phyloP scores from a whole-genome alignment of 495 filamentous ascomycete genomes.

The Penicillium crystallinum region DNA sequence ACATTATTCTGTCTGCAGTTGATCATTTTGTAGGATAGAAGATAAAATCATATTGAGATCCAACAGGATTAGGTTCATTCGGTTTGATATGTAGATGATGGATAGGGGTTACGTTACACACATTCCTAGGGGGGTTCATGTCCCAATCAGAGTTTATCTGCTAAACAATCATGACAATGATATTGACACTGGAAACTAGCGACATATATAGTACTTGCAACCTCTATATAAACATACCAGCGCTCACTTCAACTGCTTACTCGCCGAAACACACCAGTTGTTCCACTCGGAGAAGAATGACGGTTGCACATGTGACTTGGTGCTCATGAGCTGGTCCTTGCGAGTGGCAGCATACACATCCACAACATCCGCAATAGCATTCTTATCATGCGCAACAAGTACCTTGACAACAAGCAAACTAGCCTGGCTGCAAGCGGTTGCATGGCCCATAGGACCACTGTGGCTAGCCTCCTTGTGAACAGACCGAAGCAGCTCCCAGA shows the following conservation, averaged over 20 bases:
- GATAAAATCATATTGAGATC: too few relatives aligned
- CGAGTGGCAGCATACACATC: slow-evolving; percentile 55
- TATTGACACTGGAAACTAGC: background rate
- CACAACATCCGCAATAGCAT: slow-evolving; percentile 42
- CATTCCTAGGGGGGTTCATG: background rate
- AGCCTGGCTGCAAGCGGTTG: slow-evolving; percentile 54
- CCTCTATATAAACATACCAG: background rate
- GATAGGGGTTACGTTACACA: too few relatives aligned
- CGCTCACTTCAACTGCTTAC: slow-evolving; percentile 37
- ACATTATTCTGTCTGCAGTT: too few relatives aligned
- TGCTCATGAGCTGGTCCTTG: slow-evolving; percentile 50
- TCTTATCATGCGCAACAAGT: slow-evolving; percentile 47
- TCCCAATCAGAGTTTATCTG: background rate
- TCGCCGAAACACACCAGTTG: slow-evolving; percentile 55
- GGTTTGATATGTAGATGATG: too few relatives aligned
- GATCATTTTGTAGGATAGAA: too few relatives aligned
- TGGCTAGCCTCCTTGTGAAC: slow-evolving; percentile 70
- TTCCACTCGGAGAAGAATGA: slow-evolving; percentile 64
- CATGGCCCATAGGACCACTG: slow-evolving; percentile 54
- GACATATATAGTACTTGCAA: background rate
- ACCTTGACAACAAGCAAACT: slow-evolving; percentile 60
- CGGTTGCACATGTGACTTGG: slow-evolving; percentile 52
- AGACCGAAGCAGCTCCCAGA: slow-evolving; percentile 55
- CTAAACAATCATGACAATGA: background rate
- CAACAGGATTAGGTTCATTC: too few relatives aligned